Base-by-base conservation (phyloP, 2,329 filamentous ascomycete species). In the Penicillium sumatraense region DNA sequence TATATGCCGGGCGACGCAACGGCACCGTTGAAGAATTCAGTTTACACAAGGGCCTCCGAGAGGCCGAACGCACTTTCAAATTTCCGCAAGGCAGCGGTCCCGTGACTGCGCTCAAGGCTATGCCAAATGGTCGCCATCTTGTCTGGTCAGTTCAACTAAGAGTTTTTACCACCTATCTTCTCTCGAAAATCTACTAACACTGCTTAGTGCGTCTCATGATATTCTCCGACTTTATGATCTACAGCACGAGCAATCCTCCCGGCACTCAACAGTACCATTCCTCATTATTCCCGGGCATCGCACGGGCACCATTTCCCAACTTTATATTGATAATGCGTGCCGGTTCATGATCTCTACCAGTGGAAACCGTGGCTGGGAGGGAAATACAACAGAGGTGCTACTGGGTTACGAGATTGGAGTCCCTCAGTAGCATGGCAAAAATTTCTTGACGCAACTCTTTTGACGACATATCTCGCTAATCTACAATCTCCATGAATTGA, bases 301-400 rank as follows among this genome's bases (percentile, higher is more conserved):
- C 14, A 93, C 93, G 0, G 93, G 93, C 41, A 91, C 96, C 38
- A 93, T 97, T 38, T 91, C 89, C 0, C 87, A 89, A 57, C 78
- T 98, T 9, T 95, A 93, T 68, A 81, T 97, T 44, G 95, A 99
- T 71, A 90, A 90, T 4, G 90, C 91, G 0, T 93, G 91, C 70
- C 83, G 87, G 16, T 98, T 93, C 70, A 93, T 99, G 89, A 84
- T 99, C 29, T 93, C 90, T 2, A 90, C 91, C 0, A 93, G 91
- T 4, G 95, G 95, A 0, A 98, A 95, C 59, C 80, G 95, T 59
- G 95, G 95, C 1, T 99, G 95, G 95, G 95, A 98, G 72, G 95
- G 95, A 1, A 87, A 84, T 18, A 88, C 84, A 31, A 98, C 95
- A 0, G 95, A 99, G 77, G 91, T 95, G 0, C 73, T 99, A 57